A percentile compares a stretch with the other conserved stretches of the same genome.
phyloP scores from a whole-genome alignment of 768 basidiomycete species.

The Pleurotus sapidus region DNA sequence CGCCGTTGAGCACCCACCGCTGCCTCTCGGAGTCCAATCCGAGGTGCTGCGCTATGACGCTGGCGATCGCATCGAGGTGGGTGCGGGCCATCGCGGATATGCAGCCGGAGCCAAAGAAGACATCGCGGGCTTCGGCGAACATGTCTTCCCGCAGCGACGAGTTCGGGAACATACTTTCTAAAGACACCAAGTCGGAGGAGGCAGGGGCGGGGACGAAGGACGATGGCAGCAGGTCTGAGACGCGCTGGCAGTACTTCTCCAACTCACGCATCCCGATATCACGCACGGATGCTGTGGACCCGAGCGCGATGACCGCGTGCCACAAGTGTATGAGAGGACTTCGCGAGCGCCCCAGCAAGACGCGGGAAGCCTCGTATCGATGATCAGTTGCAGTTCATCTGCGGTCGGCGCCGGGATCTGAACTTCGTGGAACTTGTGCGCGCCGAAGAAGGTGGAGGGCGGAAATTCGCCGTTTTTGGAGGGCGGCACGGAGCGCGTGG shows the following conservation, averaged over 20 bases:
- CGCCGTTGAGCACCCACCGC: slow-evolving; percentile 64
- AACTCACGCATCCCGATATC: slow-evolving; percentile 77
- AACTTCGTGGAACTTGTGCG: slow-evolving; percentile 81
- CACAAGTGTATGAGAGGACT: slow-evolving; percentile 67
- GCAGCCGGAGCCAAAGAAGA: slow-evolving; percentile 80
- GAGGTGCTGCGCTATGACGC: slow-evolving; percentile 57
- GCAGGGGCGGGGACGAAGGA: slow-evolving; percentile 26
- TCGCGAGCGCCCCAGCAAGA: slow-evolving; percentile 36
- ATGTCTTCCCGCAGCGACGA: slow-evolving; percentile 82
- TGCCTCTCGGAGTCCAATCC: slow-evolving; percentile 68
- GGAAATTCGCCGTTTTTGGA: slow-evolving; percentile 43
- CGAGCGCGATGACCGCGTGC: slow-evolving; percentile 53
- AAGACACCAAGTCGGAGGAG: slow-evolving; percentile 35
- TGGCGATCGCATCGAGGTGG: slow-evolving; percentile 47
- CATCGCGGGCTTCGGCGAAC: slow-evolving; percentile 83
- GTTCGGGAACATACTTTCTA: slow-evolving; percentile 56
- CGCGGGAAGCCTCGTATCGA: slow-evolving; percentile 64
- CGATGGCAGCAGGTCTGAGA: slow-evolving; percentile 58
- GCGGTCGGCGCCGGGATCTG: slow-evolving; percentile 55
- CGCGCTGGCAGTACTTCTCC: slow-evolving; percentile 78
- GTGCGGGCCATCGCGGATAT: slow-evolving; percentile 49
- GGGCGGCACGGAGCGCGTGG: slow-evolving; percentile 69
- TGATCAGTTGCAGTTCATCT: slow-evolving; percentile 69
- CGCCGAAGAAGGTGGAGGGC: slow-evolving; percentile 73
- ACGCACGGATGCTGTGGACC: slow-evolving; percentile 48